Conservation (phyloP, 1,139 yeast genomes). For the Candida glucosophila region DNA sequence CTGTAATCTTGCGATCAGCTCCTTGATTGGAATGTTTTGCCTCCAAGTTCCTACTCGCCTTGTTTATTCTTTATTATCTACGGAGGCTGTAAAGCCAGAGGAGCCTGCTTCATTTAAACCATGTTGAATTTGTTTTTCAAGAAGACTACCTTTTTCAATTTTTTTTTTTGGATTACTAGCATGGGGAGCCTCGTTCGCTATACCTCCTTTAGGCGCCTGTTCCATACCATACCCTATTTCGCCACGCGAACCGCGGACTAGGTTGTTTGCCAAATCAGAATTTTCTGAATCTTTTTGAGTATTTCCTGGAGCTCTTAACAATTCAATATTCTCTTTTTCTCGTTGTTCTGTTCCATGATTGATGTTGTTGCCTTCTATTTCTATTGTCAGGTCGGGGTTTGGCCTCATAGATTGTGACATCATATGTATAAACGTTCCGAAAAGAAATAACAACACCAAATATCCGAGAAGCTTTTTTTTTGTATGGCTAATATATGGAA, state of each 20-base stretch:
- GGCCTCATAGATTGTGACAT: constrained; percentile 30
- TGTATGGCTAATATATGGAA: constrained; percentile 28
- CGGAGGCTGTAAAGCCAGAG: too few relatives aligned
- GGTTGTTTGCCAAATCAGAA: constrained; percentile 31
- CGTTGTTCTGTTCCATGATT: neutral
- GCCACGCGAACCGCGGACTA: constrained; percentile 35
- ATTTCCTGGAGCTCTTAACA: too few relatives aligned
- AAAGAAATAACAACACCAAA: constrained; percentile 24
- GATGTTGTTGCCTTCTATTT: constrained; percentile 12
- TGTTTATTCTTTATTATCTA: too few relatives aligned
- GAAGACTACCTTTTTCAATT: too few relatives aligned
- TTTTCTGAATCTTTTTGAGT: constrained; percentile 24
- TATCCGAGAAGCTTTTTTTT: constrained; percentile 34
- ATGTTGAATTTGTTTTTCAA: too few relatives aligned
- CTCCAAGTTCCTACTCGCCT: too few relatives aligned
- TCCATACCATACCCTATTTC: constrained; percentile 34
- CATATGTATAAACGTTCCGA: constrained; percentile 29
- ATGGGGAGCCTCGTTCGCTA: constrained; percentile 39
- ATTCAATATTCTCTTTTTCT: too few relatives aligned
- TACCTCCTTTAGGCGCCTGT: constrained; percentile 45
- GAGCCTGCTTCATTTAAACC: too few relatives aligned
- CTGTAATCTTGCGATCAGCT: too few relatives aligned
- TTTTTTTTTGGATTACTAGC: too few relatives aligned
- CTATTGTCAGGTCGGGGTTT: constrained; percentile 19
- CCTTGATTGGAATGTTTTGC: too few relatives aligned